Percentiles rank a stretch among this genome's conserved stretches.
These are phyloP conservation scores for Metschnikowia cubensis DNA, from an alignment of 805 yeast species.

Conservation along the genomic window DNA sequence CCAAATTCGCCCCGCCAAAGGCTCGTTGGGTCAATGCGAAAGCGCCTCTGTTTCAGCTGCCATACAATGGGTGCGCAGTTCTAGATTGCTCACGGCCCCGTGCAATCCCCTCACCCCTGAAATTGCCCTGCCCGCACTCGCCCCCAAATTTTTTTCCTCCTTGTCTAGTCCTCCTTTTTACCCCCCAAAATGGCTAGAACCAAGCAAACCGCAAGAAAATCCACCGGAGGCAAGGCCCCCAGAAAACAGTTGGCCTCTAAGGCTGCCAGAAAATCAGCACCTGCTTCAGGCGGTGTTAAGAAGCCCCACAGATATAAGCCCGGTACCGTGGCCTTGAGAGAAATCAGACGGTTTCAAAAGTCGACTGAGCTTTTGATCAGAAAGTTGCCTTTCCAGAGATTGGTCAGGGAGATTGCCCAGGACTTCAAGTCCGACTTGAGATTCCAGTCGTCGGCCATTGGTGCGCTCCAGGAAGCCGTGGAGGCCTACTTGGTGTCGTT, in stretches of 20 bases:
- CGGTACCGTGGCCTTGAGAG: slow-evolving; percentile 48
- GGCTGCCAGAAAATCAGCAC: slow-evolving; percentile 47
- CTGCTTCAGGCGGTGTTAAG: slow-evolving; percentile 45
- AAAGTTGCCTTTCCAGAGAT: slow-evolving; percentile 46
- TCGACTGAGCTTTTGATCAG: slow-evolving; percentile 44
- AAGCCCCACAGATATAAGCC: slow-evolving; percentile 49
- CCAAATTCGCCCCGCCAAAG: background rate
- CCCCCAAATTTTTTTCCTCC: background rate
- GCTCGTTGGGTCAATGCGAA: background rate
- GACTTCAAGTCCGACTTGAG: slow-evolving; percentile 45
- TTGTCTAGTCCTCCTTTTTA: background rate
- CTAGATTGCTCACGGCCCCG: slow-evolving; percentile 3
- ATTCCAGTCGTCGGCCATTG: slow-evolving; percentile 45
- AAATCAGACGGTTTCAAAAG: slow-evolving; percentile 45
- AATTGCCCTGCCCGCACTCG: slow-evolving; percentile 4
- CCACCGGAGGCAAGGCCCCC: slow-evolving; percentile 48
- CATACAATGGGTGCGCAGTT: slow-evolving; percentile 4
- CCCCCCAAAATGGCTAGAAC: slow-evolving; percentile 38
- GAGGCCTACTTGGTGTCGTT: slow-evolving; percentile 45
- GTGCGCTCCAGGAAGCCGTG: slow-evolving; percentile 46
- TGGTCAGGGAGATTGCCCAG: slow-evolving; percentile 46
- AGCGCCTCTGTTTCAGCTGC: background rate
- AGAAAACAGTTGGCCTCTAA: slow-evolving; percentile 47
- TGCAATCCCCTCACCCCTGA: slow-evolving; percentile 4
- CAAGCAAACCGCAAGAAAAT: slow-evolving; percentile 45